These are phyloP conservation scores for Teratosphaeria zuluensis DNA, from an alignment of 2,329 filamentous ascomycete species.

Conservation along the genomic window DNA sequence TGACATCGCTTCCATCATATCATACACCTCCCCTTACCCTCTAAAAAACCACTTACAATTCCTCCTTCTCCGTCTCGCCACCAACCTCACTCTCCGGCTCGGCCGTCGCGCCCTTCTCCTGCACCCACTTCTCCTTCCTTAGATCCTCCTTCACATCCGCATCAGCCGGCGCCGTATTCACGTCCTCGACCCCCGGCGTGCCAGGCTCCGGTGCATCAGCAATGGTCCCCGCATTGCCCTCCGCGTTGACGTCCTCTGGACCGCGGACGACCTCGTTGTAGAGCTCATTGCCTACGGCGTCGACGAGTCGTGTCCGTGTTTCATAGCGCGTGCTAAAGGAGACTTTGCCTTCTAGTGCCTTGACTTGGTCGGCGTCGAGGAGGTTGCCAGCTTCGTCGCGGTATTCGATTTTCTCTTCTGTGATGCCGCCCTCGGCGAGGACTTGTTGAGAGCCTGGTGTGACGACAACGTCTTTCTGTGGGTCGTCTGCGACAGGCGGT, in stretches of 20 bases:
- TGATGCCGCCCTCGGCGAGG: conserved; percentile 19
- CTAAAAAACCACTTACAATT: conserved; percentile 8
- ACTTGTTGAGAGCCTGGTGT: conserved; percentile 14
- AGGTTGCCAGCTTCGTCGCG: conserved; percentile 90
- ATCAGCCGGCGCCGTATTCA: conserved; percentile 31
- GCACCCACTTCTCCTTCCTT: conserved; percentile 36
- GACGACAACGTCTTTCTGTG: conserved; percentile 26
- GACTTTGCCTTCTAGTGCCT: conserved; percentile 79
- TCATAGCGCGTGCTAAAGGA: conserved; percentile 94
- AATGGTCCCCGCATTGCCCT: conserved; percentile 37
- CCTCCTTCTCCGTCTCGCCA: conserved; percentile 15
- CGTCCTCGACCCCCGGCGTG: conserved; percentile 33
- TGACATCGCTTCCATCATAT: not conserved
- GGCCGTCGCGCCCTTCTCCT: conserved; percentile 19
- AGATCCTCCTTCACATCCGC: conserved; percentile 33
- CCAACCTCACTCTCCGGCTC: conserved; percentile 14
- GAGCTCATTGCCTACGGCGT: conserved; percentile 72
- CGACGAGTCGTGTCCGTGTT: conserved; percentile 78
- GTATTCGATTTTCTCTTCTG: conserved; percentile 84
- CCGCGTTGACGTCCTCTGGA: conserved; percentile 24
- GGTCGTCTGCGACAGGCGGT: conserved; percentile 28
- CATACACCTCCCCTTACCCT: not conserved
- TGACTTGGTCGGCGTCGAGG: conserved; percentile 72
- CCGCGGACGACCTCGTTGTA: conserved; percentile 30
- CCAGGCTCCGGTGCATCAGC: conserved; percentile 49